A percentile compares a stretch with the other conserved stretches of the same genome.
Conservation (phyloP, 2,329 filamentous ascomycete species). For the Ophioceras dolichostomum region DNA sequence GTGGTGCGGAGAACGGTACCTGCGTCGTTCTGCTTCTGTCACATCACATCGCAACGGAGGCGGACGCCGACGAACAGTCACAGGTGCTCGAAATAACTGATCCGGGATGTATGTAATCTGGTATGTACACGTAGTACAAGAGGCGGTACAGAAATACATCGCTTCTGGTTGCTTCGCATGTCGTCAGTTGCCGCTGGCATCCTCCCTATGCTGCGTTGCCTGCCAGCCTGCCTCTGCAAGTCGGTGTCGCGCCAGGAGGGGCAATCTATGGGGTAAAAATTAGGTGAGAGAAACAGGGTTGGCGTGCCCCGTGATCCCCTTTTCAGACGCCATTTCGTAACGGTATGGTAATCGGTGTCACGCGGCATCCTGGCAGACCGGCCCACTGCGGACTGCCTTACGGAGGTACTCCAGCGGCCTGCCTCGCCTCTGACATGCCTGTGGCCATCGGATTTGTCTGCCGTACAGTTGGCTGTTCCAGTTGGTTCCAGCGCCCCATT, state of each 20-base stretch:
- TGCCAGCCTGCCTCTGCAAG: background rate
- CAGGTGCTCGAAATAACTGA: background rate
- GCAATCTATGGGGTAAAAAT: constrained; percentile 15
- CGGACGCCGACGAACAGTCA: background rate
- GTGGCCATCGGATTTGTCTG: too few relatives aligned
- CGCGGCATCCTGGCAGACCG: background rate
- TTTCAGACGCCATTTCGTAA: constrained; percentile 12
- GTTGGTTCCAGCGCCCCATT: background rate
- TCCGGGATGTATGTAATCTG: background rate
- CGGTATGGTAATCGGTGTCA: constrained; percentile 9
- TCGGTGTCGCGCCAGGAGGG: background rate
- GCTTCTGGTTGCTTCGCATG: too few relatives aligned
- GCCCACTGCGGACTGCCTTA: constrained; percentile 1
- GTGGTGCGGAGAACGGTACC: too few relatives aligned
- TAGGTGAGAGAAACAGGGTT: constrained; percentile 14
- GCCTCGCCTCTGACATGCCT: too few relatives aligned
- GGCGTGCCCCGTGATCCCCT: constrained; percentile 9
- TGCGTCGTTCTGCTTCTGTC: too few relatives aligned
- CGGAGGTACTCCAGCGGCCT: too few relatives aligned
- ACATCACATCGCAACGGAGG: too few relatives aligned
- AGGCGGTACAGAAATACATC: too few relatives aligned
- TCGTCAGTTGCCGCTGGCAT: too few relatives aligned
- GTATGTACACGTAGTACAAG: too few relatives aligned
- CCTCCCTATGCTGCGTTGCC: background rate
- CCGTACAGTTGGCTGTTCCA: too few relatives aligned